phyloP scores from a whole-genome alignment of 2,329 filamentous ascomycete genomes.

The Penicillium sp. region DNA sequence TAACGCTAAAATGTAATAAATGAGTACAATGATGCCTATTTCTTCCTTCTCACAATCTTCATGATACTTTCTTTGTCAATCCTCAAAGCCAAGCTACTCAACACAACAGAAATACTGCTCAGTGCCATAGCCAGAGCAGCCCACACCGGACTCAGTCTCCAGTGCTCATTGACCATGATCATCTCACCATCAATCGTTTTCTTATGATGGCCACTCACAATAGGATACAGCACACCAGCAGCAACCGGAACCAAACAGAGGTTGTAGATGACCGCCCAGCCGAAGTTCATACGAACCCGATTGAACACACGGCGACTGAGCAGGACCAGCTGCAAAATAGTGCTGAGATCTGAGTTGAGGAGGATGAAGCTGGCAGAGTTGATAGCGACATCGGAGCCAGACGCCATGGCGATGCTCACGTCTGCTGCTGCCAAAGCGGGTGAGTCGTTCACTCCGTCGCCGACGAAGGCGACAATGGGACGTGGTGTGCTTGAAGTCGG shows the following conservation, averaged over 20 bases:
- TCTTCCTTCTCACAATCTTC: constrained; percentile 14
- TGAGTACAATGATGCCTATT: neutral
- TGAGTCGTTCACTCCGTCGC: constrained; percentile 83
- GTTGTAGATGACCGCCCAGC: constrained; percentile 83
- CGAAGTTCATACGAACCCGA: constrained; percentile 80
- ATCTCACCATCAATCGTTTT: constrained; percentile 33
- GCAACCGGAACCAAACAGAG: constrained; percentile 73
- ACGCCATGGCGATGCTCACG: constrained; percentile 77
- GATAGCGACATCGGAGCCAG: constrained; percentile 78
- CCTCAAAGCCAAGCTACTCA: constrained; percentile 73
- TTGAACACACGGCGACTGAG: constrained; percentile 70
- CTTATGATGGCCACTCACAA: constrained; percentile 41
- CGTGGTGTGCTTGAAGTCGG: constrained; percentile 25
- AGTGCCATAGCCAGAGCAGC: constrained; percentile 88
- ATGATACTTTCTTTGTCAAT: constrained; percentile 33
- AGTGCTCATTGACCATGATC: constrained; percentile 36
- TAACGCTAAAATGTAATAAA: neutral
- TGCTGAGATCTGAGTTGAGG: constrained; percentile 65
- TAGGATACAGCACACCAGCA: constrained; percentile 72
- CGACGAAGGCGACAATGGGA: constrained; percentile 74
- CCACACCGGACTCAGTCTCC: constrained; percentile 60
- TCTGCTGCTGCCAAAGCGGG: constrained; percentile 77
- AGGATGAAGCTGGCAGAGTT: constrained; percentile 79
- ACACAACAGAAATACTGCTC: constrained; percentile 84
- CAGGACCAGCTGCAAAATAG: constrained; percentile 69